Percentiles rank a stretch among this genome's conserved stretches.
These are phyloP conservation scores for Wickerhamomyces sp. DNA, from an alignment of 1,139 yeast species.

Conservation along the genomic window DNA sequence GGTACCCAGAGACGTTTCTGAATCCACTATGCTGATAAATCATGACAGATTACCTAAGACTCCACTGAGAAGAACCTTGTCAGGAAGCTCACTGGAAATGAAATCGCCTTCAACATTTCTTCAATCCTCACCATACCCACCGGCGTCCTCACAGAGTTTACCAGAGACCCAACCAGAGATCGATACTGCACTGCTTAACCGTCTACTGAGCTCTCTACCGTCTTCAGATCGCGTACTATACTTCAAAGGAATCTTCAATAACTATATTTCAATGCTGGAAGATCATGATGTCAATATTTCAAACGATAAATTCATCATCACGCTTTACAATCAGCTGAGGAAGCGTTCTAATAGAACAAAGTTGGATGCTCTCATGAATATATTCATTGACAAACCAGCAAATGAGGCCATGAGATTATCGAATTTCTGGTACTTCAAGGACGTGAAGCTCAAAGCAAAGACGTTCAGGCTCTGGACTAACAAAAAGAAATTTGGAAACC, in stretches of 20 bases:
- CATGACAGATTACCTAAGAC: conserved; percentile 9
- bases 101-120: background rate
- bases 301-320: conserved; percentile 16
- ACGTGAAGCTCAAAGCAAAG: conserved; percentile 2
- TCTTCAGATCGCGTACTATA: conserved; percentile 4
- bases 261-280: conserved; percentile 12
- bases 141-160: background rate
- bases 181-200: conserved; percentile 10
- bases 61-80: conserved; percentile 16
- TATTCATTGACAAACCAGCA: conserved; percentile 16
- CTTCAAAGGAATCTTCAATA: conserved; percentile 14
- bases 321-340: conserved; percentile 17
- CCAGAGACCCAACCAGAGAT: conserved; percentile 1
- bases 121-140: background rate
- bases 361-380: conserved; percentile 14
- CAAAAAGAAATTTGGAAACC: conserved; percentile 12
- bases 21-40: conserved; percentile 18
- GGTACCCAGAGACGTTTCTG: conserved; percentile 12
- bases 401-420: conserved; percentile 22
- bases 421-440: conserved; percentile 12
- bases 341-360: conserved; percentile 3
- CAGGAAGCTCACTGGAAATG: conserved; percentile 19
- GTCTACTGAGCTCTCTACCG: conserved; percentile 8
- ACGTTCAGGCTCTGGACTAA: conserved; percentile 15
- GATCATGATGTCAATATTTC: conserved; percentile 14